Conservation (phyloP, 1,284 basidiomycete genomes). For the Dichomitus squalens region DNA sequence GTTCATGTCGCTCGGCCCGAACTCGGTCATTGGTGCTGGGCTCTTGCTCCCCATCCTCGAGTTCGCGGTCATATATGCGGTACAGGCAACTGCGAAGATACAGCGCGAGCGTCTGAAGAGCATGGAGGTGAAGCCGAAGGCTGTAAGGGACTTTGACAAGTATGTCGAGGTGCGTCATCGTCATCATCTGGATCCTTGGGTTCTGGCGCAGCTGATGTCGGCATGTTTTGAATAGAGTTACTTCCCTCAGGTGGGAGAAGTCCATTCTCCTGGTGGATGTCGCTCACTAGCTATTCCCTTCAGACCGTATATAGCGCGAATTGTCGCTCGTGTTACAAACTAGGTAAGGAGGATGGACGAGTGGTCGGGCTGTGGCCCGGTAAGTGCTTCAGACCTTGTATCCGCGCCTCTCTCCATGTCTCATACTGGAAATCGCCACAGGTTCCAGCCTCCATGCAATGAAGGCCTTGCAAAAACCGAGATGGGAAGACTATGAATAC, state of each 20-base stretch:
- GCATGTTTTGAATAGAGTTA: constrained; percentile 3
- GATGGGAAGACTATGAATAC: constrained; percentile 69
- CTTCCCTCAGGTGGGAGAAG: neutral
- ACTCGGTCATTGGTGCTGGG: constrained; percentile 54
- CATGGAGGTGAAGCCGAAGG: constrained; percentile 31
- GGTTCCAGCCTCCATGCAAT: constrained; percentile 57
- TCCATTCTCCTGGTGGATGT: no score
- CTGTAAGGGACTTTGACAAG: constrained; percentile 2
- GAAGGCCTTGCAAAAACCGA: constrained; percentile 52
- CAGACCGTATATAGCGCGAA: constrained; percentile 62
- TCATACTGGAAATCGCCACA: constrained; percentile 21
- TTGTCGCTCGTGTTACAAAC: constrained; percentile 71
- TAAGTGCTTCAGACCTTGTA: constrained; percentile 22
- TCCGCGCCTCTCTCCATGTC: no score
- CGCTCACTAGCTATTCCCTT: neutral
- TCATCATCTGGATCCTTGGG: neutral
- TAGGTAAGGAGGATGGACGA: constrained; percentile 57
- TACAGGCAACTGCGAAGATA: constrained; percentile 54
- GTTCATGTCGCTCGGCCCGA: constrained; percentile 60
- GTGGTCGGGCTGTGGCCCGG: constrained; percentile 64
- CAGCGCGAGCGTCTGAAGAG: constrained; percentile 61
- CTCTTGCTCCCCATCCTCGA: constrained; percentile 58
- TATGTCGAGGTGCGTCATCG: constrained; percentile 4
- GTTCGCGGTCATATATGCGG: constrained; percentile 55
- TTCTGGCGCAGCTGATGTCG: neutral